A percentile compares a stretch with the other conserved stretches of the same genome.
Conservation (phyloP, 441 rosid genomes). For the Bruguiera hainesii region DNA sequence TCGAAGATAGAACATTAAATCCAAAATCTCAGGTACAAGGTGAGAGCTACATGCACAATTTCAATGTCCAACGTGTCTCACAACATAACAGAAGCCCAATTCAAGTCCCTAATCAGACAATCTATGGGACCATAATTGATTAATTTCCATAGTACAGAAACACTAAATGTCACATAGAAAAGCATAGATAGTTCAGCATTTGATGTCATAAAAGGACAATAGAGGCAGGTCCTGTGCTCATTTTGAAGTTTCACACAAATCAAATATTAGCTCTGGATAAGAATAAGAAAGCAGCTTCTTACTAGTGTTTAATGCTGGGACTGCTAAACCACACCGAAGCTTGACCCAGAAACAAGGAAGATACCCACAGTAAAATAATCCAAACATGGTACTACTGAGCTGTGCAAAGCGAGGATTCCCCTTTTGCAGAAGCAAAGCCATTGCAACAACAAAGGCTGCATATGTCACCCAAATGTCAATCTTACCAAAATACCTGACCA, state of each 20-base stretch:
- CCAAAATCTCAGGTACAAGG: neutral
- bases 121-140: too few relatives aligned
- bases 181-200: neutral
- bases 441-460: slow-evolving; percentile 82
- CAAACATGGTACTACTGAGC: slow-evolving; percentile 93
- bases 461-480: slow-evolving; percentile 75
- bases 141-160: too few relatives aligned
- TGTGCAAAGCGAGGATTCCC: slow-evolving; percentile 92
- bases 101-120: neutral
- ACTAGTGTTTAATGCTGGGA: slow-evolving; percentile 81
- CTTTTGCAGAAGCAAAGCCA: slow-evolving; percentile 77
- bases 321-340: slow-evolving; percentile 89
- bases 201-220: neutral
- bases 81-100: neutral
- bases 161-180: neutral
- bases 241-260: slow-evolving; percentile 1
- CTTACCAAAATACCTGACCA: slow-evolving; percentile 74
- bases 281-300: slow-evolving; percentile 32
- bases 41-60: neutral
- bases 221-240: neutral
- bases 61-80: neutral
- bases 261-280: slow-evolving; percentile 2
- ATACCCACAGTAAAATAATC: slow-evolving; percentile 87
- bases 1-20: neutral
- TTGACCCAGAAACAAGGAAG: slow-evolving; percentile 98